Evolutionary conservation across 2,329 filamentous ascomycete genomes (phyloP).

Genomic region (Neofusicoccum laricinum): DNA sequence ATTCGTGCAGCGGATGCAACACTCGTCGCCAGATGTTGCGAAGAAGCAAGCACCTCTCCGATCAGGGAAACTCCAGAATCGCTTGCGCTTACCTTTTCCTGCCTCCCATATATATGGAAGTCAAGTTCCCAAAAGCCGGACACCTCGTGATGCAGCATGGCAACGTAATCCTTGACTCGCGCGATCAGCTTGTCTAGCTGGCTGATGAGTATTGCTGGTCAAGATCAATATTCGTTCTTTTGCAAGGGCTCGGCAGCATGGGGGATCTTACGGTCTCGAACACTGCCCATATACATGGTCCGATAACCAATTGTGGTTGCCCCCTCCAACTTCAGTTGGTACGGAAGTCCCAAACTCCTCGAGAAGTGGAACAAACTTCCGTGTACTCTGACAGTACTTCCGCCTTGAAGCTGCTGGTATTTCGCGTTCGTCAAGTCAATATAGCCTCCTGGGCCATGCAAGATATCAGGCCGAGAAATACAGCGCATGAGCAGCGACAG

Average conservation of each 20-base stretch:
- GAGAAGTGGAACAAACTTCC: not conserved
- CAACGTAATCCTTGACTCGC: not conserved
- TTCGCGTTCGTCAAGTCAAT: not conserved
- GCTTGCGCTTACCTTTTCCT: no score
- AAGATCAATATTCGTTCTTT: not conserved
- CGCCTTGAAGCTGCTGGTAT: not conserved
- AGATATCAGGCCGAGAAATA: not conserved
- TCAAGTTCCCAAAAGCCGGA: not conserved
- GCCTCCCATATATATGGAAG: not conserved
- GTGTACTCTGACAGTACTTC: not conserved
- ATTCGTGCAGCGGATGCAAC: constrained; percentile 43
- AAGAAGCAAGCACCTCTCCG: constrained; percentile 46
- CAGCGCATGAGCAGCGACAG: not conserved
- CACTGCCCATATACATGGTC: constrained; percentile 46
- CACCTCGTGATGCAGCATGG: not conserved
- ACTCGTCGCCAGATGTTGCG: constrained; percentile 45
- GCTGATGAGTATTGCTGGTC: not conserved
- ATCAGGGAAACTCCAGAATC: constrained; percentile 41
- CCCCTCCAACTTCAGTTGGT: constrained; percentile 51
- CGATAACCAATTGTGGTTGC: constrained; percentile 44
- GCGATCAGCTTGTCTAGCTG: not conserved
- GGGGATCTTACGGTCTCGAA: constrained; percentile 36
- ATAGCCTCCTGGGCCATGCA: not conserved
- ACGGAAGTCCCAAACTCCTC: constrained; percentile 28
- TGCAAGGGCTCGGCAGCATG: no score